Evolutionary conservation across 306 rosid species (phyloP), one percentile per base, ranked within the genome.

Genomic region (Medicago ruthenica): DNA sequence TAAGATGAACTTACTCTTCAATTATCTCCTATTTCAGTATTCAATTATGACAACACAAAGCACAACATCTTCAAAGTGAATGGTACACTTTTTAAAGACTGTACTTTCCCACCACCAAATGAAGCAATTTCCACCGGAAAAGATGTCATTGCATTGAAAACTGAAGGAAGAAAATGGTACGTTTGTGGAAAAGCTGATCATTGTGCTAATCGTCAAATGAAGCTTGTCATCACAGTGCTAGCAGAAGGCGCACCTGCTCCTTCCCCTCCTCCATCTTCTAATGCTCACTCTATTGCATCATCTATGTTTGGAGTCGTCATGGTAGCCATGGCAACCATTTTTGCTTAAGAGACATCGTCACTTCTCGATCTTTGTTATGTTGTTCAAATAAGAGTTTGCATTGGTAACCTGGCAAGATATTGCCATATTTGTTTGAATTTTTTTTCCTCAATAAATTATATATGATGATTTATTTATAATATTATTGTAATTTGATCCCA

Each of bases 41-140:
- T 85, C 76, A 77, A 68, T 0, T 85, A 74, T 24, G 64, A 78
- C n/a, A 31, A 8, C 0, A 0, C 64, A 0, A 78, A 64, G 37
- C 85, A 81, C 81, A 70, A 77, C 12, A 73, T 85, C 5, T 41
- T 81, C 75, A 76, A 84, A 39, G 77, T 84, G 80, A 63, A 47
- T 31, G 77, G 67, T 0, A 13, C 76, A 16, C 41, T 24, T 3
- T 85, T 85, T 71, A 8, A 57, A 2, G 0, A 0, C 0, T 85
- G 85, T 70, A 69, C 9, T 6, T 17, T 57, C 37, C 77, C 83
- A 1, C 21, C 67, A 4, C 34, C 0, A 16, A 85, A 66, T 2
- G 42, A 24, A 1, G 62, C 77, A 9, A 1, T 55, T 0, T 2
- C 79, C 0, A 15, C 44, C 0, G 85, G 85, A 20, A 64, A 74